Conservation (phyloP, 1,284 basidiomycete genomes). For the Cryptococcus sp. region DNA sequence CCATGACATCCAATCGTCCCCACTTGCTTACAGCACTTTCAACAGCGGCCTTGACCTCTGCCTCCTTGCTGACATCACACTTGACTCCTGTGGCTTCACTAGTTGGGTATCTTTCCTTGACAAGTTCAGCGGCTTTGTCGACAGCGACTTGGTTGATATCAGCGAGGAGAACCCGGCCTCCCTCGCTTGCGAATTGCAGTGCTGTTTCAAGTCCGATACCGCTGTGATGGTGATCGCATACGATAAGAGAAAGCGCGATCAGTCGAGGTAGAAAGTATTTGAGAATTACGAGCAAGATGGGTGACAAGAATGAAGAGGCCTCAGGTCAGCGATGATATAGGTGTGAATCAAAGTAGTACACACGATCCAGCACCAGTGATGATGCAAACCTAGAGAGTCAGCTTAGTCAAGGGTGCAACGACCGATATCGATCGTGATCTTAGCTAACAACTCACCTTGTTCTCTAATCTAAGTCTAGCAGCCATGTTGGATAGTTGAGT, state of each 20-base stretch:
- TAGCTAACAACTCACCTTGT: constrained; percentile 33
- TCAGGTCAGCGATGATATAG: neutral
- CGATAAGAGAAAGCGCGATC: neutral
- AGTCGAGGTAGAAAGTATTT: neutral
- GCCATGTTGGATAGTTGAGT: constrained; percentile 13
- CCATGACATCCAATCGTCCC: constrained; percentile 88
- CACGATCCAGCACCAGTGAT: constrained; percentile 50
- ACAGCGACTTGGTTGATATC: constrained; percentile 79
- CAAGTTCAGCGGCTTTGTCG: constrained; percentile 63
- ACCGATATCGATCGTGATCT: neutral
- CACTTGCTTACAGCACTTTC: constrained; percentile 74
- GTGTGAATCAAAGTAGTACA: constrained; percentile 11
- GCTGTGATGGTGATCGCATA: constrained; percentile 10
- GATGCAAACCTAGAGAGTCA: constrained; percentile 33
- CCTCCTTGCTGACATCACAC: constrained; percentile 84
- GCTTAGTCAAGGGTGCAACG: neutral
- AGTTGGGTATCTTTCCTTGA: constrained; percentile 64
- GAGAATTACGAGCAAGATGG: neutral
- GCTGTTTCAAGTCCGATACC: constrained; percentile 93
- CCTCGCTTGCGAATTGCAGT: constrained; percentile 86
- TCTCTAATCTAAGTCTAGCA: constrained; percentile 37
- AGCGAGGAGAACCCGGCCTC: constrained; percentile 76
- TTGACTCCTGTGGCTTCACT: constrained; percentile 66
- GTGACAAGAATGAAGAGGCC: neutral
- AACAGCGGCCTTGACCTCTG: constrained; percentile 74